Conservation (phyloP, 1,139 yeast species). For the Taphrina communis region DNA sequence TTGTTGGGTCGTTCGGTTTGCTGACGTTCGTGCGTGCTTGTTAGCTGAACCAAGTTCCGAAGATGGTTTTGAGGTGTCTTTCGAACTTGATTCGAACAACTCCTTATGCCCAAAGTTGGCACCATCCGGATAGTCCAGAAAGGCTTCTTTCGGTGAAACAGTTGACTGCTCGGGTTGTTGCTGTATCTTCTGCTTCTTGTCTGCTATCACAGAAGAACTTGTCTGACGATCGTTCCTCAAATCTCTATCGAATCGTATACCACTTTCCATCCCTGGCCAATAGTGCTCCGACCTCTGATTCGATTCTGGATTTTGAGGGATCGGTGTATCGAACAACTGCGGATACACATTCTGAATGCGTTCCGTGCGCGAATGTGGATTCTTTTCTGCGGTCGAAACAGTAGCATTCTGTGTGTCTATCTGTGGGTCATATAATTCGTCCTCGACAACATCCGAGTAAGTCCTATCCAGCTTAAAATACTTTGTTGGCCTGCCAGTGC, state of each 20-base stretch:
- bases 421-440: conserved; percentile 46
- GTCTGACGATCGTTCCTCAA: background rate
- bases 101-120: conserved; percentile 13
- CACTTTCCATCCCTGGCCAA: conserved; percentile 42
- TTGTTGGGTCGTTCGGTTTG: conserved; percentile 14
- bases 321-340: conserved; percentile 30
- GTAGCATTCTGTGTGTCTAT: conserved; percentile 36
- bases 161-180: conserved; percentile 42
- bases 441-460: conserved; percentile 48
- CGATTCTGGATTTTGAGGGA: conserved; percentile 2
- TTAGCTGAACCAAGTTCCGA: background rate
- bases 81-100: background rate
- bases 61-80: background rate
- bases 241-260: conserved; percentile 25
- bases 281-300: conserved; percentile 40
- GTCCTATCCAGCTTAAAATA: conserved; percentile 48
- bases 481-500: conserved; percentile 39
- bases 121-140: conserved; percentile 43
- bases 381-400: conserved; percentile 39
- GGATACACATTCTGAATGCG: conserved; percentile 44
- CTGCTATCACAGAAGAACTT: conserved; percentile 27
- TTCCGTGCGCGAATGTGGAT: conserved; percentile 41
- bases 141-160: conserved; percentile 46
- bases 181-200: conserved; percentile 28
- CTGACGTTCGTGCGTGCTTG: background rate